A percentile compares a stretch with the other conserved stretches of the same genome.
These are phyloP conservation scores for Jamesozyma jinghongensis DNA, from an alignment of 805 yeast species.

Conservation along the genomic window DNA sequence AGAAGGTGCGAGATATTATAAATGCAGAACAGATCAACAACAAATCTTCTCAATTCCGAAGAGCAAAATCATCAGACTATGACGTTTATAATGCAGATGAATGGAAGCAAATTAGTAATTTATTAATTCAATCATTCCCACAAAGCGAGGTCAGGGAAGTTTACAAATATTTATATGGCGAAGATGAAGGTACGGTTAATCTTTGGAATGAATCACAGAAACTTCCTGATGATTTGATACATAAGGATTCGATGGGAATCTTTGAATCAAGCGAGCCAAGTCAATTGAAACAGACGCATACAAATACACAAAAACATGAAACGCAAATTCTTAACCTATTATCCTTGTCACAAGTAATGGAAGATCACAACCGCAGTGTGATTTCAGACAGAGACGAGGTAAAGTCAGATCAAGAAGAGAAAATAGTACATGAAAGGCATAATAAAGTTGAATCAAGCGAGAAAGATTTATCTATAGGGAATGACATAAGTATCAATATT, in stretches of 20 bases:
- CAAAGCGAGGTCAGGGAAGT: constrained; percentile 15
- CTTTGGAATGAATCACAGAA: constrained; percentile 21
- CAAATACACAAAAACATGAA: background rate
- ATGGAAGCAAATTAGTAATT: constrained; percentile 18
- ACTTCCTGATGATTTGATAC: constrained; percentile 6
- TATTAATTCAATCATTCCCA: constrained; percentile 18
- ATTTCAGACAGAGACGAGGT: no score
- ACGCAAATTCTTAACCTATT: constrained; percentile 8
- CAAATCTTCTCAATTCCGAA: background rate
- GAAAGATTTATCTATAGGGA: no score
- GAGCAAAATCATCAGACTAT: background rate
- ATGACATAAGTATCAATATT: no score
- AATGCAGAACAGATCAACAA: constrained; percentile 4
- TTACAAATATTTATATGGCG: constrained; percentile 22
- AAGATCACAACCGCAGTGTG: constrained; percentile 6
- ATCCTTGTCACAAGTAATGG: constrained; percentile 25
- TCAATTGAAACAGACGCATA: background rate
- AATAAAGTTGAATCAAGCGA: no score
- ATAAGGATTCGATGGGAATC: background rate
- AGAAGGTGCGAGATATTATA: constrained; percentile 22
- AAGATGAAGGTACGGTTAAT: constrained; percentile 4
- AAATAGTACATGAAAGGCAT: no score
- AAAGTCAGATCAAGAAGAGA: no score
- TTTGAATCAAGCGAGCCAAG: background rate
- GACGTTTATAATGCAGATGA: constrained; percentile 26